Evolutionary conservation across 495 filamentous ascomycete species (phyloP), one percentile per base, ranked within the genome.

Genomic region (Aspergillus cristatus): DNA sequence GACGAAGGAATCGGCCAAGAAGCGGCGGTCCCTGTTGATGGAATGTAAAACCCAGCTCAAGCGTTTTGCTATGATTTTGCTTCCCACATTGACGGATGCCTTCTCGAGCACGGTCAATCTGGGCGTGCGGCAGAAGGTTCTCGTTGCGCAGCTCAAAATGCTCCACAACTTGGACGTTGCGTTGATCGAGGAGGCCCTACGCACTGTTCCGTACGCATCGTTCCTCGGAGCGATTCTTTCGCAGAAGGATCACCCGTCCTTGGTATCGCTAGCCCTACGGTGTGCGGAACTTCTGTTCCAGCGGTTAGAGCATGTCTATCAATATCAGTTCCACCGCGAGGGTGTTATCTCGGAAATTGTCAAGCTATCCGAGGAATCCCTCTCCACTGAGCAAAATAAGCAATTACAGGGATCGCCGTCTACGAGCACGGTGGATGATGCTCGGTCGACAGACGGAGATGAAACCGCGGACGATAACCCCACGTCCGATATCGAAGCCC

Each of bases 91-190:
- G 26, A 97, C 93, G 13, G 89, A 99, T 51, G 93, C 89, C 2
- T 99, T 91, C 53, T 94, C 91, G 2, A 97, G 91, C 60, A 99
- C 93, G 3, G 90, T 99, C 40, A 99, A 99, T 54, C 67, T 97
- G n/a, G 83, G 72, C 34, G 93, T 99, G 12, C 86, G 93, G n/a
- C 86, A 97, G 50, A 96, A 93, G 65, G 93, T 97, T 13, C 71
- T 99, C 29, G 83, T 78, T 20, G 91, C 93, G 14, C 93, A 99
- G 47, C 68, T 97, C 20, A 96, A 97, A 65, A 97, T 99, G 88
- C 75, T 99, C 10, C 94, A 88, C n/a, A 94, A 95, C 46, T 53
- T 97, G 14, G 89, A 96, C 49, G 71, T 74, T 8, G 70, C 72
- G 25, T 84, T 99, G 31, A 72, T 99, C 11, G 75, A 85, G 40